Conservation (phyloP, 2,329 filamentous ascomycete genomes). For the Mycosphaerella sp. region DNA sequence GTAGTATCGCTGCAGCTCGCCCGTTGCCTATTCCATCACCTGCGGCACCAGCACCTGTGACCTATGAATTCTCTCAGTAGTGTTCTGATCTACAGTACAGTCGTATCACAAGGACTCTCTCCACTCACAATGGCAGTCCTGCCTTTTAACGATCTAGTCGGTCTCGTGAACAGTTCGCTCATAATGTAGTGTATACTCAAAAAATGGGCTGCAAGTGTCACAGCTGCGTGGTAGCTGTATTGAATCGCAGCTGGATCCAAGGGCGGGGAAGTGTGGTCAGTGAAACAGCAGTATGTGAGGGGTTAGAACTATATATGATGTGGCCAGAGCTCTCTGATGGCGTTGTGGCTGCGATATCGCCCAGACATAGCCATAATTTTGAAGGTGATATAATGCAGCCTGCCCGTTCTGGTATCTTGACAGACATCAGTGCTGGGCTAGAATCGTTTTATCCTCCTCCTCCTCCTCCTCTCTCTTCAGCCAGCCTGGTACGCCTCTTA, state of each 20-base stretch:
- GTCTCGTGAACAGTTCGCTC: slow-evolving; percentile 28
- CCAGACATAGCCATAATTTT: no score
- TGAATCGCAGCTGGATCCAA: neutral
- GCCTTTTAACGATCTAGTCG: slow-evolving; percentile 37
- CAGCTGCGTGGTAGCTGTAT: no score
- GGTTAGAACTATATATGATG: neutral
- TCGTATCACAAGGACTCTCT: neutral
- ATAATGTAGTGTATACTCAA: slow-evolving; percentile 10
- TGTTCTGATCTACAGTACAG: neutral
- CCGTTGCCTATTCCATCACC: slow-evolving; percentile 57
- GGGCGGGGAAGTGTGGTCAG: neutral
- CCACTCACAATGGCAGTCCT: slow-evolving; percentile 42
- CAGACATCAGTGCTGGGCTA: no score
- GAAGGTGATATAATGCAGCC: no score
- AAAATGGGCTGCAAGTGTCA: neutral
- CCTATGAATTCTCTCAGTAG: slow-evolving; percentile 16
- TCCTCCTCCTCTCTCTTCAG: no score
- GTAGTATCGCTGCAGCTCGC: slow-evolving; percentile 51
- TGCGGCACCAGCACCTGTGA: slow-evolving; percentile 53
- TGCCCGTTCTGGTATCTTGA: no score
- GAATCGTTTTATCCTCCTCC: no score
- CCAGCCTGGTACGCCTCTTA: no score
- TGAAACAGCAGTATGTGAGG: neutral
- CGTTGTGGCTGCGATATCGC: neutral
- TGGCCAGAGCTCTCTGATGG: neutral